Percentiles rank a stretch among this genome's conserved stretches.
These are phyloP conservation scores for Trichosanthes cucumerina DNA, from an alignment of 306 rosid genomes.

Conservation along the genomic window DNA sequence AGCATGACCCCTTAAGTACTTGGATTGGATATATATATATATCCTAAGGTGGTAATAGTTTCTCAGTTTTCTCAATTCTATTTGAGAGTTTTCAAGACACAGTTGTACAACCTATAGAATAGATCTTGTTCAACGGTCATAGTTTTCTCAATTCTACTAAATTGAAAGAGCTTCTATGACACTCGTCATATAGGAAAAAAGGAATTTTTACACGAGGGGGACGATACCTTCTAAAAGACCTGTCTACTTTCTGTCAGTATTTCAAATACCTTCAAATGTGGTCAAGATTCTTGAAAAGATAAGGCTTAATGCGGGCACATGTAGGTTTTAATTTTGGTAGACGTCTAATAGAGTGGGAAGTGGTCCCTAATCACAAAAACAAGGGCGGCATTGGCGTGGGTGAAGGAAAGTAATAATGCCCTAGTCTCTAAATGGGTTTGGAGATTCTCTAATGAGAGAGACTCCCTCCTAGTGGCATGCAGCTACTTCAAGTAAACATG, in stretches of 20 bases:
- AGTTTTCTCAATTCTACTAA: neutral
- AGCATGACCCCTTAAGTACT: neutral
- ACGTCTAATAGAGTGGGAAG: no score
- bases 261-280: neutral
- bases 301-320: neutral
- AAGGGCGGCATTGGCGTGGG: no score
- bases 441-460: no score
- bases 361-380: no score
- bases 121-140: no score
- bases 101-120: no score
- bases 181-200: neutral
- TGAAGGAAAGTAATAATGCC: no score
- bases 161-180: neutral
- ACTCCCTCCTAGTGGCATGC: no score
- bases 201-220: neutral
- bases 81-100: no score
- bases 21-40: neutral
- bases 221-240: neutral
- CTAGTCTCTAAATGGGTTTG: neutral
- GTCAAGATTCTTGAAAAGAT: neutral
- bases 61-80: neutral
- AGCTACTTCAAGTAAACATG: no score
- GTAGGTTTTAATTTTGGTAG: no score
- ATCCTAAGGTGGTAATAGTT: neutral
- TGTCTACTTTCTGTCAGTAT: neutral